Base-by-base conservation (phyloP, 1,284 basidiomycete genomes). In the Gomphus bonarii region DNA sequence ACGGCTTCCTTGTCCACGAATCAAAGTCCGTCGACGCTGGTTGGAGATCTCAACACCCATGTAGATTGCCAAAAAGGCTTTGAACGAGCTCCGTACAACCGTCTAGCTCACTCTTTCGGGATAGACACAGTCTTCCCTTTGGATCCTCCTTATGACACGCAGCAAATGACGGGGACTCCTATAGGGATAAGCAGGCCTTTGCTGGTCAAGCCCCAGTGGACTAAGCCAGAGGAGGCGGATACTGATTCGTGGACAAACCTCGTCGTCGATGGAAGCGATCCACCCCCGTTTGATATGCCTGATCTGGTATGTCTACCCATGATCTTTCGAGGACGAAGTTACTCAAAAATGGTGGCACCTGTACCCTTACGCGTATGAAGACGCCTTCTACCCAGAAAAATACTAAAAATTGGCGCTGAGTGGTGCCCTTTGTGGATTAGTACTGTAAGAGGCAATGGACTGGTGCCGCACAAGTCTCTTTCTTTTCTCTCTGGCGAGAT, bases 261-360 rank as follows among this genome's bases (percentile, higher is more conserved):
- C 33, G 54, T 55, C 42, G 42, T 55, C 18, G 54, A 55, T 36
- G 43, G 44, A 20, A 35, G 50, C 31, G 50, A 51, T 22, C 50
- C 50, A 14, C 14, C 50, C 6, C 22, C 11, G 5, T 20, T 48
- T 25, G 46, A 48, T 20, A 5, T 48, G 25, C 28, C 28, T 6
- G 25, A 48, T 28, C 46, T 48, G 16, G 46, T 48, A 31, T 25
- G 42, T 22, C 42, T 18, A 20, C 16, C 18, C 20, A 40, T 40
- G 38, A 16, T 12, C 6, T 8, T 9, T 43, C 42, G 11, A 43
- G n/a, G n/a, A 6, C n/a, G 42, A 43, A 20, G 5, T 18, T 22
- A 20, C 4, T n/a, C 18, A 42, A 43, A 12, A 43, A 16, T 18
- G 16, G 42, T 10, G 2, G 42, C 42, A 43, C 40, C 14, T n/a